These are phyloP conservation scores for Pigoraptor vietnamica DNA, from an alignment of 78 protist genomes.

Conservation along the genomic window DNA sequence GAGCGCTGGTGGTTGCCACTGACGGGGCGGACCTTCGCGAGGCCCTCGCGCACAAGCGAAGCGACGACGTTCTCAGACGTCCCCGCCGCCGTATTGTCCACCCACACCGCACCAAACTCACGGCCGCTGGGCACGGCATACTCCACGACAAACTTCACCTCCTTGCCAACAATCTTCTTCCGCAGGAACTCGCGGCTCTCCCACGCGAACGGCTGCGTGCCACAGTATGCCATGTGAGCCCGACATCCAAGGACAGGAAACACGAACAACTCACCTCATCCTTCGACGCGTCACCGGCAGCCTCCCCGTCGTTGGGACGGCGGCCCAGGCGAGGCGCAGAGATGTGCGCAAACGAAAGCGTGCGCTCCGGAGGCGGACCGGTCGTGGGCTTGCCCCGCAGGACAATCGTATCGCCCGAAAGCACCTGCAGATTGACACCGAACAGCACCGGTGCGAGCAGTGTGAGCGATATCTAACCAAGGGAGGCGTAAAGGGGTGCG, in stretches of 20 bases:
- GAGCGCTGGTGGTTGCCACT: neutral
- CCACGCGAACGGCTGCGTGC: slow-evolving; percentile 50
- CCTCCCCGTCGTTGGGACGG: neutral
- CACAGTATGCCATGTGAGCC: neutral
- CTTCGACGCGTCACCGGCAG: neutral
- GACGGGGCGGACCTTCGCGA: neutral
- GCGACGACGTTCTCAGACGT: neutral
- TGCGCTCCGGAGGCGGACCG: slow-evolving; percentile 23
- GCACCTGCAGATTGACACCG: slow-evolving; percentile 3
- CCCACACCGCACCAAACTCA: neutral
- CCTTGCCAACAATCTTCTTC: slow-evolving; percentile 19
- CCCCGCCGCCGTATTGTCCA: too few species aligned
- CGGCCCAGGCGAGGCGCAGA: slow-evolving; percentile 10
- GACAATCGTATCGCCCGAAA: slow-evolving; percentile 33
- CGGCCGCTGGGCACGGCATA: slow-evolving; percentile 14
- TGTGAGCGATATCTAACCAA: too few species aligned
- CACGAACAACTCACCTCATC: neutral
- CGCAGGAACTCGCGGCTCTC: slow-evolving; percentile 52
- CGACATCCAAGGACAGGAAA: neutral
- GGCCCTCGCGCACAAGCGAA: neutral
- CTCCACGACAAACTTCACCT: slow-evolving; percentile 17
- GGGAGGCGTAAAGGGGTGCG: too few species aligned
- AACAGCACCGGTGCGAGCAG: too few species aligned
- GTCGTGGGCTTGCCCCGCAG: slow-evolving; percentile 18
- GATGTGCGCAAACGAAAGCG: slow-evolving; percentile 11